phyloP scores from a whole-genome alignment of 2,329 filamentous ascomycete genomes.

The Aspergillus quadrilineatus region DNA sequence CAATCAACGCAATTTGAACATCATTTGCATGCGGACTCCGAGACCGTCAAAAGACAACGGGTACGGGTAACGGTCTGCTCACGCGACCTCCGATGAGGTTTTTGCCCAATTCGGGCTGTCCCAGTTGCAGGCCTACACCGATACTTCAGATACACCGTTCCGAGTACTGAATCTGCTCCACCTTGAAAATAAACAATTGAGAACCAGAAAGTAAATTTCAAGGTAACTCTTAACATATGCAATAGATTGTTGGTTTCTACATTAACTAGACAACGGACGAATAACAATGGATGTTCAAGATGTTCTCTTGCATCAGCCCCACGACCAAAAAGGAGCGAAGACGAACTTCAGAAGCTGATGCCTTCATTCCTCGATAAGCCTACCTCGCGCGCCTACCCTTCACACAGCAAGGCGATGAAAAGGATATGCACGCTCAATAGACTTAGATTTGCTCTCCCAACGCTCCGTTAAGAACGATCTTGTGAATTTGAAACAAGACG shows the following conservation, averaged over 20 bases:
- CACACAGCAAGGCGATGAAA: slow-evolving; percentile 17
- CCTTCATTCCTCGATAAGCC: slow-evolving; percentile 36
- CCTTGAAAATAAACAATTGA: neutral
- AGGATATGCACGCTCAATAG: slow-evolving; percentile 25
- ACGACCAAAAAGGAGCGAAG: slow-evolving; percentile 25
- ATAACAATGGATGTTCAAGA: slow-evolving; percentile 34
- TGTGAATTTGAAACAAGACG: slow-evolving; percentile 58
- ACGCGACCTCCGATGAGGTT: neutral
- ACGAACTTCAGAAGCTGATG: slow-evolving; percentile 34
- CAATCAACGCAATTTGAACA: neutral
- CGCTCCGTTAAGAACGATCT: slow-evolving; percentile 77
- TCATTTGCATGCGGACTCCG: neutral
- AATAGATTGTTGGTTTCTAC: neutral
- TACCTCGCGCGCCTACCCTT: slow-evolving; percentile 18
- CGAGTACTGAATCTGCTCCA: neutral
- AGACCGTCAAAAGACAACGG: neutral
- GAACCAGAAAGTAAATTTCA: neutral
- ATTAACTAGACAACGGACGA: slow-evolving; percentile 7
- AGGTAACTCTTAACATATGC: neutral
- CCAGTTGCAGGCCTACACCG: neutral
- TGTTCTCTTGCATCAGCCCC: slow-evolving; percentile 42
- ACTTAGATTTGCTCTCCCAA: slow-evolving; percentile 61
- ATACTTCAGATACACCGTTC: neutral
- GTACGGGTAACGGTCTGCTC: neutral
- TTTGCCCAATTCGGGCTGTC: neutral